phyloP scores from a whole-genome alignment of 1,284 basidiomycete species.

The Ganoderma lucidum region DNA sequence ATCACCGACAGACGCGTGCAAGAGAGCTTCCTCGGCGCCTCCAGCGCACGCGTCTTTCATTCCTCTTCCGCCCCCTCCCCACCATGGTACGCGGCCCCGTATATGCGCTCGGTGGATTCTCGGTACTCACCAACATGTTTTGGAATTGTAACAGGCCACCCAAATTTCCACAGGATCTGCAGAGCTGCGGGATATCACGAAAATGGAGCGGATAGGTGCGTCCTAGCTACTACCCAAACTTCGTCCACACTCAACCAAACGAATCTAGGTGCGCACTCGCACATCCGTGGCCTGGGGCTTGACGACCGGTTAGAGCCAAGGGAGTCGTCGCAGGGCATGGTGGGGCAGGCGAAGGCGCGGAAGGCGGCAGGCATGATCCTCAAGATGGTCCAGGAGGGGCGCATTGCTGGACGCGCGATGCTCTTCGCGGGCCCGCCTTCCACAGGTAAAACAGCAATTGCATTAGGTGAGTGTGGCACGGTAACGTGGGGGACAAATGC shows the following conservation, averaged over 20 bases:
- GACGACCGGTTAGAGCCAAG: constrained; percentile 93
- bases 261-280: constrained; percentile 91
- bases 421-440: constrained; percentile 96
- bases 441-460: constrained; percentile 97
- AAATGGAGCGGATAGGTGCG: constrained; percentile 95
- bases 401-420: constrained; percentile 95
- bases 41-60: no score
- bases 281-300: constrained; percentile 93
- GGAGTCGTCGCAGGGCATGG: constrained; percentile 92
- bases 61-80: neutral
- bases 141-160: constrained; percentile 52
- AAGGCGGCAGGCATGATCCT: constrained; percentile 98
- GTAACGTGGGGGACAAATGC: no score
- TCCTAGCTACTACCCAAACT: constrained; percentile 16
- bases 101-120: neutral
- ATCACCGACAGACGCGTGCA: neutral
- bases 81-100: constrained; percentile 39
- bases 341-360: constrained; percentile 93
- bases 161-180: constrained; percentile 78
- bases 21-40: constrained; percentile 15
- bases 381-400: constrained; percentile 97
- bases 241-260: neutral
- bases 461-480: constrained; percentile 70
- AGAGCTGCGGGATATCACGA: constrained; percentile 88
- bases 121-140: neutral